Conservation (phyloP, 306 rosid genomes). For the cucumber (Cucumis sativus) region Cucumber_9930_V3 NC_026660.2:222001-222500, state of each 20-base stretch:
- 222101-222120: slow-evolving; percentile 85
- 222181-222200: slow-evolving; percentile 62
- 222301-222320: not conserved
- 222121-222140: slow-evolving; percentile 30
- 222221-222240: not conserved
- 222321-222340: too few species aligned
- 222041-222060: slow-evolving; percentile 11
- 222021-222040: not conserved
- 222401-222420: not conserved
- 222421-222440: not conserved
- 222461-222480: too few species aligned
- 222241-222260: not conserved
- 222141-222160: slow-evolving; percentile 57
- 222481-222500: too few species aligned
- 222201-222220: not conserved
- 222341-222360: not conserved
- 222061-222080: slow-evolving; percentile 69
- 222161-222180: slow-evolving; percentile 76
- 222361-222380: too few species aligned
- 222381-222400: not conserved
- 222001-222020: not conserved
- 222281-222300: not conserved
- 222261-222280: not conserved
- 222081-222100: slow-evolving; percentile 81
- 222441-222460: not conserved